phyloP scores from a whole-genome alignment of 371 early-diverging fungal genomes.

The Mucor piriformis region DNA sequence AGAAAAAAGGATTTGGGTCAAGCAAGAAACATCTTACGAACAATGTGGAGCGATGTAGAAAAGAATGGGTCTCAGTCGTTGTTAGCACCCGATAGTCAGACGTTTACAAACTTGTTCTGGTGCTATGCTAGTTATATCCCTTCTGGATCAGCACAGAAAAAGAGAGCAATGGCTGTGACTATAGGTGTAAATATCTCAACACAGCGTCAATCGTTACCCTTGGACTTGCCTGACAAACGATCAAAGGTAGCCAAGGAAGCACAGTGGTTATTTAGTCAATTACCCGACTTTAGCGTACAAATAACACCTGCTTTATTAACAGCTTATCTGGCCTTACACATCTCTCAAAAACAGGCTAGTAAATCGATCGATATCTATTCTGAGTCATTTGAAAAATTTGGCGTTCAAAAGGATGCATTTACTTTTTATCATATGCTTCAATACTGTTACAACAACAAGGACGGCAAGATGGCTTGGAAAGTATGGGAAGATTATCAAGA shows the following conservation, averaged over 20 bases:
- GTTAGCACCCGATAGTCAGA: slow-evolving; percentile 57
- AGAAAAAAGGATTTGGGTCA: slow-evolving; percentile 61
- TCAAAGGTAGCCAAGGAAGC: slow-evolving; percentile 46
- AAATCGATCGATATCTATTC: slow-evolving; percentile 50
- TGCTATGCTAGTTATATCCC: slow-evolving; percentile 61
- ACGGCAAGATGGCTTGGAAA: slow-evolving; percentile 49
- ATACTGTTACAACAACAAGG: slow-evolving; percentile 51
- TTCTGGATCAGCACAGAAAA: neutral
- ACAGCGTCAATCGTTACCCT: slow-evolving; percentile 25
- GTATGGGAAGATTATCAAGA: slow-evolving; percentile 61
- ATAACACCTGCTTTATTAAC: slow-evolving; percentile 59
- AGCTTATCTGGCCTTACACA: slow-evolving; percentile 61
- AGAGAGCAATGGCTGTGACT: slow-evolving; percentile 1
- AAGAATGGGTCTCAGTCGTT: slow-evolving; percentile 21
- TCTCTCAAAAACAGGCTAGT: slow-evolving; percentile 54
- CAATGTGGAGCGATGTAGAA: slow-evolving; percentile 52
- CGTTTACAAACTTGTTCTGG: slow-evolving; percentile 70
- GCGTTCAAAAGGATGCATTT: slow-evolving; percentile 55
- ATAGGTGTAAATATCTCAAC: slow-evolving; percentile 3
- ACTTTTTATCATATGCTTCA: slow-evolving; percentile 59
- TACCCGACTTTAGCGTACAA: slow-evolving; percentile 32
- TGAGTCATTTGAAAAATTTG: slow-evolving; percentile 43
- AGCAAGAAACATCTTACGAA: slow-evolving; percentile 64
- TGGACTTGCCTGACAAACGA: slow-evolving; percentile 43
- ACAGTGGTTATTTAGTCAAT: slow-evolving; percentile 40